Evolutionary conservation across 192 early-diverging fungal genomes (phyloP).

Genomic region (Lobosporangium transversale): DNA sequence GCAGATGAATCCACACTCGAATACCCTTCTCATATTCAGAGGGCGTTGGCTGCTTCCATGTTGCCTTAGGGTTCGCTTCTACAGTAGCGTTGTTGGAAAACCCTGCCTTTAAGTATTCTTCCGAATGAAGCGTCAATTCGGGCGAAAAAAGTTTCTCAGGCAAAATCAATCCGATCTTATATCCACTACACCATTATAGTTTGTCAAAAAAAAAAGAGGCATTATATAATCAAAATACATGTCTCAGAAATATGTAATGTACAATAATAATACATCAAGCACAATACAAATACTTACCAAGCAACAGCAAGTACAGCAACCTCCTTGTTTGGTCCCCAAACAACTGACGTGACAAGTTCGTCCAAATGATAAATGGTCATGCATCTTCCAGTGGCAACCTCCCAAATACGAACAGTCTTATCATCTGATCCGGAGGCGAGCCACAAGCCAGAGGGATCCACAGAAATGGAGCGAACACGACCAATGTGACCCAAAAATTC

Average conservation of each 20-base stretch:
- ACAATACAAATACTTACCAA: constrained; percentile 32
- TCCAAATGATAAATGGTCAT: constrained; percentile 80
- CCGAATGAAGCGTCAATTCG: constrained; percentile 53
- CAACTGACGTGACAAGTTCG: constrained; percentile 74
- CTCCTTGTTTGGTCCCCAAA: constrained; percentile 90
- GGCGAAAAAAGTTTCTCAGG: constrained; percentile 55
- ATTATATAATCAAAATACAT: not conserved
- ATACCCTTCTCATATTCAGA: constrained; percentile 36
- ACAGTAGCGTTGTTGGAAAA: constrained; percentile 32
- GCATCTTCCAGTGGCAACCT: constrained; percentile 89
- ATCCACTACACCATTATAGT: constrained; percentile 35
- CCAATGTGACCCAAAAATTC: constrained; percentile 85
- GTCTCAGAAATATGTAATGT: not conserved
- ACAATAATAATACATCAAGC: not conserved
- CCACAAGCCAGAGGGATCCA: constrained; percentile 94
- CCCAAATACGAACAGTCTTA: constrained; percentile 88
- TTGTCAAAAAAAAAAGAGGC: not conserved
- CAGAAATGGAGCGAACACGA: constrained; percentile 82
- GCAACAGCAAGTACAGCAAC: constrained; percentile 83
- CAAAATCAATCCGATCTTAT: constrained; percentile 55
- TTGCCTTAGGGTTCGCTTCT: constrained; percentile 28
- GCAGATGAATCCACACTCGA: constrained; percentile 42
- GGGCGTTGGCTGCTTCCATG: constrained; percentile 52
- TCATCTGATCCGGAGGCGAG: constrained; percentile 93
- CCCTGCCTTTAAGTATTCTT: constrained; percentile 58